Evolutionary conservation across 352 stramenopile species (phyloP).

Genomic region (Phytophthora europaea): DNA sequence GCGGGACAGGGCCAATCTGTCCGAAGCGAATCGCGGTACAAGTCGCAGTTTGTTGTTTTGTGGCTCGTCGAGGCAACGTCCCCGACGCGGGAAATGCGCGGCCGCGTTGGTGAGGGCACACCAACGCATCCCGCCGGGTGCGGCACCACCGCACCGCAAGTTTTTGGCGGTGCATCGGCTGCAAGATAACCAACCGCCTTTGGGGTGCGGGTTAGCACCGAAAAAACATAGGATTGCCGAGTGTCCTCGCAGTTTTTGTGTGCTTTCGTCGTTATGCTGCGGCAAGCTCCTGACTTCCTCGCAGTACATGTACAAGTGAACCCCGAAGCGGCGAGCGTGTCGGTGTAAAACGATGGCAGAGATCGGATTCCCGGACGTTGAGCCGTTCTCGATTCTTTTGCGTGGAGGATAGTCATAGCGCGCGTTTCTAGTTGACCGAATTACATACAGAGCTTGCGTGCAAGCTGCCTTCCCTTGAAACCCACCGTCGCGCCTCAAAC

Average conservation of each 20-base stretch:
- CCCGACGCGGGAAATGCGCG: background rate
- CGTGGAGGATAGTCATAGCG: conserved; percentile 34
- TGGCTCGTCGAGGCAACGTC: background rate
- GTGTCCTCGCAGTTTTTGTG: background rate
- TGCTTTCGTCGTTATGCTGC: conserved; percentile 8
- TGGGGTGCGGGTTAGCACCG: conserved; percentile 3
- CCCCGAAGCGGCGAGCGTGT: conserved; percentile 11
- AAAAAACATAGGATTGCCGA: background rate
- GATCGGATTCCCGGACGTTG: conserved; percentile 8
- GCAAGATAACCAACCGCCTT: conserved; percentile 4
- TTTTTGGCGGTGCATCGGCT: conserved; percentile 18
- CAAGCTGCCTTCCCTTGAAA: conserved; percentile 17
- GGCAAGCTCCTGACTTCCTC: conserved; percentile 7
- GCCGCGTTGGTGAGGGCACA: background rate
- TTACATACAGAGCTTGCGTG: conserved; percentile 42
- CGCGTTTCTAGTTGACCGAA: conserved; percentile 42
- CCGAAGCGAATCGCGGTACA: background rate
- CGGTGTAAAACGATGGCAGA: conserved; percentile 30
- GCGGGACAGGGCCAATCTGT: background rate
- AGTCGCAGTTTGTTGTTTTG: conserved; percentile 2
- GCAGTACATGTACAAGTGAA: conserved; percentile 6
- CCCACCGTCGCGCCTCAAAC: conserved; percentile 19
- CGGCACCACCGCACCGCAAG: background rate
- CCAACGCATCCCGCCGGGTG: background rate
- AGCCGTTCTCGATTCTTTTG: conserved; percentile 16